Evolutionary conservation across 371 early-diverging fungal genomes (phyloP).

Genomic region (Lichtheimia ornata): DNA sequence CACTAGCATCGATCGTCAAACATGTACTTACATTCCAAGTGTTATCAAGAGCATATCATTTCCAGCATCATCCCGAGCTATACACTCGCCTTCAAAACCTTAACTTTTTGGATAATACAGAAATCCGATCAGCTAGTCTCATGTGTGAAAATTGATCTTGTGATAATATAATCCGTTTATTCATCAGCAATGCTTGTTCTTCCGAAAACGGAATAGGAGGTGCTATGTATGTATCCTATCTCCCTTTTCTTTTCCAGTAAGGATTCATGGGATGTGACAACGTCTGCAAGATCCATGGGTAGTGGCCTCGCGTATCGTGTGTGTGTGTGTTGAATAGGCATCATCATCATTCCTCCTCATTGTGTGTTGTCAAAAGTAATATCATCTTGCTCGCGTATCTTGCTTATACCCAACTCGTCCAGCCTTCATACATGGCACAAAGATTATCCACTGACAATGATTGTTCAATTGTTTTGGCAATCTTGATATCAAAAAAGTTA

Average conservation of each 20-base stretch:
- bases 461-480: constrained; percentile 57
- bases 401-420: constrained; percentile 59
- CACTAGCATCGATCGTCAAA: constrained; percentile 57
- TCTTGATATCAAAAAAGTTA: constrained; percentile 11
- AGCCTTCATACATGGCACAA: constrained; percentile 61
- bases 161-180: too few relatives aligned
- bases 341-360: too few relatives aligned
- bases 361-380: too few relatives aligned
- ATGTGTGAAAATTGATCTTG: constrained; percentile 29
- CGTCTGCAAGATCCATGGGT: too few relatives aligned
- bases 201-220: too few relatives aligned
- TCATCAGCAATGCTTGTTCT: too few relatives aligned
- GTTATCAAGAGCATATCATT: constrained; percentile 55
- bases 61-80: constrained; percentile 28
- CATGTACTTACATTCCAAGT: constrained; percentile 62
- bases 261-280: too few relatives aligned
- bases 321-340: too few relatives aligned
- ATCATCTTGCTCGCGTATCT: too few relatives aligned
- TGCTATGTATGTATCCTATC: too few relatives aligned
- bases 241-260: too few relatives aligned
- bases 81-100: constrained; percentile 28
- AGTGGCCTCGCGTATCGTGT: too few relatives aligned
- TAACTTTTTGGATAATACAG: constrained; percentile 36
- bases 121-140: constrained; percentile 42
- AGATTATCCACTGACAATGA: constrained; percentile 59